Evolutionary conservation across 2,329 filamentous ascomycete species (phyloP), one percentile per base, ranked within the genome.

Genomic region (Trichophyton simii): DNA sequence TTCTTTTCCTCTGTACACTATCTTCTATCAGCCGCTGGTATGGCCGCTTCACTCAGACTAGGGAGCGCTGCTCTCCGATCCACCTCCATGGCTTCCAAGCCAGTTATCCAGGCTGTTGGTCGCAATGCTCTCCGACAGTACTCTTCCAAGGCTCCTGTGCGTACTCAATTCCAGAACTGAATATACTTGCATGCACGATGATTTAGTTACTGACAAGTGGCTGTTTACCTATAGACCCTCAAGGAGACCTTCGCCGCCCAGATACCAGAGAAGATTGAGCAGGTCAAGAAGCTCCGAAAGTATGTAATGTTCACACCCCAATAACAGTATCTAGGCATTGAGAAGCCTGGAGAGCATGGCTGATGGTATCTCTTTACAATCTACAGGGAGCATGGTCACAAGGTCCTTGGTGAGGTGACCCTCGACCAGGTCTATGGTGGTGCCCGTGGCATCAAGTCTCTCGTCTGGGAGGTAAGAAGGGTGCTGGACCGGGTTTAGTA

Each of bases 351-450:
- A 25, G 54, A 22, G 9, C 15, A 61, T 52, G 13, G 36, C 42
- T 54, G 28, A 44, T 46, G 55, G 22, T 22, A 22, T 22, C 6
- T 18, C 22, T 22, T 59, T 28, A 28, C 62, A 64, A 64, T 73
- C 72, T 63, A 71, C 69, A 95, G 91, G 81, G 92, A 96, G 75
- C 85, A 95, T 77, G 94, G 94, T 76, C 89, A 83, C 83, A 97
- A 92, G 82, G 89, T 97, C 72, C 76, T 99, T 70, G 92, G 94
- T 77, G 90, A 97, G 84, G 90, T 99, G 76, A 99, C 94, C 65
- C 89, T 99, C 68, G 94, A 97, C 83, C 94, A 99, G 82, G 94
- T 96, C 75, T 99, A 97, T 78, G 94, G 94, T 77, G 94, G 94
- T 86, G 94, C 94, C 74, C 92, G 94, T 82, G 92, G 94, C 73